Evolutionary conservation across 163 green algal species (phyloP), one percentile per base, ranked within the genome.

Genomic region (Prototheca stagnorum): DNA sequence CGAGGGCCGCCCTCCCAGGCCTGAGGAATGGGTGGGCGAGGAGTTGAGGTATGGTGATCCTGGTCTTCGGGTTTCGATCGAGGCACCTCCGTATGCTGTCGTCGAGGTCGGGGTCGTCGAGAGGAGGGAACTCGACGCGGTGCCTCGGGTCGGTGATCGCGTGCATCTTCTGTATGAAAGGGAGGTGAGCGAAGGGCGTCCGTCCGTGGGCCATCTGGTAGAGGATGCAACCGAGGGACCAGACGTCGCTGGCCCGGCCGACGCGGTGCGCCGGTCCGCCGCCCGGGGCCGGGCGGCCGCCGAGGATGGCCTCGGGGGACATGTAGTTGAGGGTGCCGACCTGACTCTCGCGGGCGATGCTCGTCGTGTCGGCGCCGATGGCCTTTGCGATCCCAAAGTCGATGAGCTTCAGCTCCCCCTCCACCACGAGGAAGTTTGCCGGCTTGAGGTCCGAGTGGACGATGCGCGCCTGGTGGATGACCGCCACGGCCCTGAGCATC

Each of bases 291-390:
- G 73, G 79, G 39, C 49, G 58, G 14, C 81, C 84, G 17, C 79
- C 79, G 44, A 90, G 65, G 57, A 97, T 92, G 24, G 88, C 81
- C 64, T 98, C 88, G 7, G 88, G 88, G 2, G 74, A 85, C 88
- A 98, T 97, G 79, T 97, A 98, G 68, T 96, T 97, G 3, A 98
- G 70, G 3, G 88, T 97, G 24, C 88, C 88, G 3, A 95, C 82
- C 46, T 81, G 73, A 42, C 53, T 61, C 70, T 96, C 84, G 1
- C 82, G 65, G 5, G 79, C 75, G 52, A 97, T 96, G 58, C 72
- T 83, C 22, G 88, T 96, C 26, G 84, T 93, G 73, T 95, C 78
- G 11, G 71, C 67, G 33, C 73, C 62, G 49, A 97, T 95, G 44
- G 76, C 72, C 62, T 93, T 94, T 41, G 88, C 88, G 55, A 98